A percentile compares a stretch with the other conserved stretches of the same genome.
Evolutionary conservation across 1,284 basidiomycete genomes (phyloP).

Genomic region (Cryptococcus jaspeensis): DNA sequence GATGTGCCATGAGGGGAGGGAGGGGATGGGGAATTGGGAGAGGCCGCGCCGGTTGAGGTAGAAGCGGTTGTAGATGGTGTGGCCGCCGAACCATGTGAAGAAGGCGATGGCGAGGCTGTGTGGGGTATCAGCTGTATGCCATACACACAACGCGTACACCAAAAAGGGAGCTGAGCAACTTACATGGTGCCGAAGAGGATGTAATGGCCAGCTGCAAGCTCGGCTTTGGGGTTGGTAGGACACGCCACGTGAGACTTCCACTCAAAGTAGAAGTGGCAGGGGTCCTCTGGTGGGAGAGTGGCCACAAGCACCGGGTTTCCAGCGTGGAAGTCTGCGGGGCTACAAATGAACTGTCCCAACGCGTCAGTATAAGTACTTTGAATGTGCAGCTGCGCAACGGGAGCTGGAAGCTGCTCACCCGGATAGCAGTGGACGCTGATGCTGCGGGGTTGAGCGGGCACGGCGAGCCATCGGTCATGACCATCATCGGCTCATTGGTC

Average conservation of each 20-base stretch:
- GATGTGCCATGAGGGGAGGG: constrained; percentile 14
- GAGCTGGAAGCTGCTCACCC: constrained; percentile 25
- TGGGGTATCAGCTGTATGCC: neutral
- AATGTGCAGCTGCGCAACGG: neutral
- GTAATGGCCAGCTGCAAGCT: constrained; percentile 35
- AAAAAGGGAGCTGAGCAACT: constrained; percentile 12
- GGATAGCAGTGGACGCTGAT: constrained; percentile 40
- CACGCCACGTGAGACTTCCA: constrained; percentile 51
- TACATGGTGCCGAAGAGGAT: constrained; percentile 43
- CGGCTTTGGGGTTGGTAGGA: constrained; percentile 36
- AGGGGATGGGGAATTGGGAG: constrained; percentile 42
- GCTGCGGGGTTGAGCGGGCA: constrained; percentile 36
- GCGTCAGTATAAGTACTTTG: too few relatives aligned
- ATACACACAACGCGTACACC: neutral
- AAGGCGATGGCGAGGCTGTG: constrained; percentile 42
- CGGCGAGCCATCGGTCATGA: constrained; percentile 37
- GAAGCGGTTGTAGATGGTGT: constrained; percentile 49
- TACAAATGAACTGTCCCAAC: constrained; percentile 44
- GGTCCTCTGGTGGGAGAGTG: constrained; percentile 38
- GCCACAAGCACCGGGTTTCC: constrained; percentile 44
- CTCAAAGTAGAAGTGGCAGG: constrained; percentile 51
- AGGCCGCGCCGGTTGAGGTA: constrained; percentile 42
- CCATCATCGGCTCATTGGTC: constrained; percentile 42
- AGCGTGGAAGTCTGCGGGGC: constrained; percentile 38
- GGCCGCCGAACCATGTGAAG: constrained; percentile 46